Conservation (phyloP, 192 early-diverging fungal genomes). For the Coemansia sp. region DNA sequence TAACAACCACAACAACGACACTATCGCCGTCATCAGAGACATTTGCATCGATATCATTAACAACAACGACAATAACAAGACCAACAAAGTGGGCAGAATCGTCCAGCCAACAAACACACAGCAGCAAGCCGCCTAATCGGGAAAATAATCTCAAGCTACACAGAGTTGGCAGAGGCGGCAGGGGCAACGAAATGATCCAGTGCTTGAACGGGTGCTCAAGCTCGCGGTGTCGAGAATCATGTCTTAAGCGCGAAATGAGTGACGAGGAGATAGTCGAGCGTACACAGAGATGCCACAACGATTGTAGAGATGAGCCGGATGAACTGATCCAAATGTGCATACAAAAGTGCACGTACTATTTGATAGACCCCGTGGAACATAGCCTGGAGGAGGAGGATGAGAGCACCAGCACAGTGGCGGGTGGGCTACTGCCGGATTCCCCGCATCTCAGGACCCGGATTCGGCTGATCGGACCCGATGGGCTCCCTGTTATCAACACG, state of each 20-base stretch:
- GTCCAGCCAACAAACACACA: background rate
- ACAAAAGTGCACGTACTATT: conserved; percentile 44
- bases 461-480: conserved; percentile 52
- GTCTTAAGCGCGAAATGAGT: background rate
- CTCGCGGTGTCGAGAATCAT: conserved; percentile 16
- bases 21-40: background rate
- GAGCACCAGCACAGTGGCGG: conserved; percentile 5
- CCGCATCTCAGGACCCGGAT: conserved; percentile 36
- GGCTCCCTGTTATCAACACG: conserved; percentile 31
- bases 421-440: conserved; percentile 27
- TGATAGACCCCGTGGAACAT: conserved; percentile 38
- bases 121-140: background rate
- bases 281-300: conserved; percentile 43
- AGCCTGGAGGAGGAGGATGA: conserved; percentile 1
- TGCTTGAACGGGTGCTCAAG: conserved; percentile 3
- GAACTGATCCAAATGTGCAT: conserved; percentile 52
- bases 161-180: no score
- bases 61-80: background rate
- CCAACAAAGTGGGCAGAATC: background rate
- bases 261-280: conserved; percentile 39
- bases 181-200: background rate
- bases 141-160: background rate
- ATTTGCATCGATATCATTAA: background rate
- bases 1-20: background rate
- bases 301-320: conserved; percentile 39